Percentiles rank a stretch among this genome's conserved stretches.
These are phyloP conservation scores for Colletotrichum shisoi DNA, from an alignment of 2,329 filamentous ascomycete species.

Conservation along the genomic window DNA sequence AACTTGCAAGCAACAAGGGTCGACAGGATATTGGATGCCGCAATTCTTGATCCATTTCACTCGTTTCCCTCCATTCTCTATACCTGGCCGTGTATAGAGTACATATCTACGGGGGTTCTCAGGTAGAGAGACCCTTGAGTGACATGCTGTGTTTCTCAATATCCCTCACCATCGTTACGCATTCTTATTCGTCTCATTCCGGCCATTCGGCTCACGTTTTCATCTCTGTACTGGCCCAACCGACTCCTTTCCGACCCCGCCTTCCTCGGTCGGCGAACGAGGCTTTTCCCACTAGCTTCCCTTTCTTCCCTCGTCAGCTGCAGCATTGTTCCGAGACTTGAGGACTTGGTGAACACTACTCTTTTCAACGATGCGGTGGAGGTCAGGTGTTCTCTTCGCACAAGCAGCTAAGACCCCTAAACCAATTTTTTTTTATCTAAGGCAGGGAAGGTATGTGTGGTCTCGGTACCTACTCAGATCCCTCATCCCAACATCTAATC, in stretches of 20 bases:
- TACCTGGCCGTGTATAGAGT: not conserved
- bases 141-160: conserved; percentile 12
- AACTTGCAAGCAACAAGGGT: conserved; percentile 38
- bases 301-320: conserved; percentile 29
- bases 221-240: not conserved
- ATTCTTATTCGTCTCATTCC: conserved; percentile 9
- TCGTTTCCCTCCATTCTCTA: not conserved
- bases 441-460: conserved; percentile 13
- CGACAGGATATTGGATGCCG: conserved; percentile 20
- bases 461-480: conserved; percentile 19
- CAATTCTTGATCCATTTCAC: not conserved
- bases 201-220: conserved; percentile 11
- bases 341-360: not conserved
- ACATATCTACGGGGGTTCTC: conserved; percentile 13
- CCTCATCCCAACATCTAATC: conserved; percentile 21
- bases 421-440: too few relatives aligned
- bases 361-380: not conserved
- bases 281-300: conserved; percentile 9
- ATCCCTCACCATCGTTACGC: conserved; percentile 29
- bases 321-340: not conserved
- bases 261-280: conserved; percentile 7
- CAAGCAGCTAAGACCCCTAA: not conserved
- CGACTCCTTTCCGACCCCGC: not conserved
- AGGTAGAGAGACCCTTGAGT: conserved; percentile 1
- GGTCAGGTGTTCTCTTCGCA: conserved; percentile 5